These are phyloP conservation scores for Globisporangium cylindrosporum DNA, from an alignment of 352 stramenopile species.

Conservation along the genomic window DNA sequence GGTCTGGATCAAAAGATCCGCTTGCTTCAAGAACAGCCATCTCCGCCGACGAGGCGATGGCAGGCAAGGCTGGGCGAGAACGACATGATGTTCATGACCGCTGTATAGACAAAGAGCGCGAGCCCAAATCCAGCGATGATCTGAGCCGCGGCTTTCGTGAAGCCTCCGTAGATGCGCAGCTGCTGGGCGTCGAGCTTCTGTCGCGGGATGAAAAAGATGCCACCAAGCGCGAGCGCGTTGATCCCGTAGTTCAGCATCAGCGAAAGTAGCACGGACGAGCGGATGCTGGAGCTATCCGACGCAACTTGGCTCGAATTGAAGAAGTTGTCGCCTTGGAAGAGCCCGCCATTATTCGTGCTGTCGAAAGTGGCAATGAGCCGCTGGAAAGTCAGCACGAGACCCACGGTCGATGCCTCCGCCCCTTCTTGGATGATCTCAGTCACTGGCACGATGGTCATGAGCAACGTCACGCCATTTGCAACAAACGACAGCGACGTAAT, in stretches of 20 bases:
- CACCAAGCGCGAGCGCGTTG: conserved; percentile 32
- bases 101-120: conserved; percentile 36
- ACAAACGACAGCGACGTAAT: conserved; percentile 26
- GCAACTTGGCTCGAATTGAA: conserved; percentile 25
- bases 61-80: conserved; percentile 30
- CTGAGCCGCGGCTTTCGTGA: conserved; percentile 41
- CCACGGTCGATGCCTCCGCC: conserved; percentile 48
- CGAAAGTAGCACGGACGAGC: conserved; percentile 29
- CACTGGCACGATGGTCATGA: conserved; percentile 38
- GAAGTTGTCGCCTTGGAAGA: conserved; percentile 36
- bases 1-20: neutral
- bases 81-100: conserved; percentile 33
- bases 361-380: conserved; percentile 44
- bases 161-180: conserved; percentile 55
- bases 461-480: conserved; percentile 16
- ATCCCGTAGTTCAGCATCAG: conserved; percentile 44
- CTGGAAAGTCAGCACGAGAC: conserved; percentile 49
- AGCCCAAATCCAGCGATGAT: conserved; percentile 28
- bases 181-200: conserved; percentile 67
- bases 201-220: conserved; percentile 37
- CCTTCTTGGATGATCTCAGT: conserved; percentile 62
- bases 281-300: conserved; percentile 26
- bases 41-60: conserved; percentile 26
- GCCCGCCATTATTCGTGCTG: conserved; percentile 33
- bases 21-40: conserved; percentile 25